Percentiles rank a stretch among this genome's conserved stretches.
Conservation (phyloP, 805 yeast species). For the Kregervanrija pseudodelftensis region DNA sequence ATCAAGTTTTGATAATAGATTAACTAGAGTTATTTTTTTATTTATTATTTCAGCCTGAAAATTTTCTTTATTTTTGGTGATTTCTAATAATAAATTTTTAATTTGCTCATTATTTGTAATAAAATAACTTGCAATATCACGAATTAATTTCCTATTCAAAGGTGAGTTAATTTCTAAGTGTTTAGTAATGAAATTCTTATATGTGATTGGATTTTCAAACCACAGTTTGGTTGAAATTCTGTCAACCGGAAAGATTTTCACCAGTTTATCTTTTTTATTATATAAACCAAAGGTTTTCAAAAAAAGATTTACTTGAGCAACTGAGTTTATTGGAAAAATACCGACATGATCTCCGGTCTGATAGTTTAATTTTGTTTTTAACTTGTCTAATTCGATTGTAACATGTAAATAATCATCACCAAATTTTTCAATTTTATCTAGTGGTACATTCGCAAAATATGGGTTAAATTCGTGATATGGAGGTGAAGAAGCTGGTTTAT, state of each 20-base stretch:
- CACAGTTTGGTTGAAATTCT: conserved; percentile 40
- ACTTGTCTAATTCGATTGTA: conserved; percentile 55
- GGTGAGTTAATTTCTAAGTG: conserved; percentile 83
- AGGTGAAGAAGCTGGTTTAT: conserved; percentile 8
- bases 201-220: conserved; percentile 71
- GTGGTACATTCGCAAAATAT: conserved; percentile 52
- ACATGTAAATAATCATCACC: conserved; percentile 58
- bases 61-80: conserved; percentile 54
- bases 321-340: conserved; percentile 76
- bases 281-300: conserved; percentile 51
- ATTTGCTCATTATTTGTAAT: conserved; percentile 28
- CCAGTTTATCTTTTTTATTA: conserved; percentile 38
- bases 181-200: conserved; percentile 67
- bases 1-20: conserved; percentile 54
- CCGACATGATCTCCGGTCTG: conserved; percentile 94
- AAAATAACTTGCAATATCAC: conserved; percentile 5
- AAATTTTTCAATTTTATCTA: conserved; percentile 43
- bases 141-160: conserved; percentile 72
- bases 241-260: conserved; percentile 61
- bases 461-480: conserved; percentile 39
- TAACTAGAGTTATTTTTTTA: conserved; percentile 57
- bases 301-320: conserved; percentile 57
- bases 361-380: conserved; percentile 63
- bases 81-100: conserved; percentile 37
- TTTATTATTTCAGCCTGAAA: conserved; percentile 56